Percentiles rank a stretch among this genome's conserved stretches.
Evolutionary conservation across 441 rosid genomes (phyloP).

Genomic region (Cnidoscolus chayamansa): DNA sequence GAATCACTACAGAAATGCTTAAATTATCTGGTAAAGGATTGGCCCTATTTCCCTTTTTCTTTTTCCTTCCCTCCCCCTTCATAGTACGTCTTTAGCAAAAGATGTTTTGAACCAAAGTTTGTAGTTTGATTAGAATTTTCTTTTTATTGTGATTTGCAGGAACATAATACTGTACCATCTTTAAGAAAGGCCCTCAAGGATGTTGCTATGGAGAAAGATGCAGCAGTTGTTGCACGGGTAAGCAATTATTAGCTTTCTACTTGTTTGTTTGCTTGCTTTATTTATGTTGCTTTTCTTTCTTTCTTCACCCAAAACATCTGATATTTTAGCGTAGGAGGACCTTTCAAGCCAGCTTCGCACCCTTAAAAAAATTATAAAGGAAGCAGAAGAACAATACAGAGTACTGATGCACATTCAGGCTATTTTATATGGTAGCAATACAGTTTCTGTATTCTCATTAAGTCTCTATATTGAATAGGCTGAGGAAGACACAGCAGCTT

Average conservation of each 20-base stretch:
- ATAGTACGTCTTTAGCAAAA: background rate
- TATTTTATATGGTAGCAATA: constrained; percentile 15
- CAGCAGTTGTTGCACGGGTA: constrained; percentile 94
- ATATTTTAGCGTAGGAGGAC: constrained; percentile 74
- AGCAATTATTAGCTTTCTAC: constrained; percentile 10
- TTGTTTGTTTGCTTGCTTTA: background rate
- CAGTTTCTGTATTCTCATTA: constrained; percentile 20
- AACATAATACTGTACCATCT: constrained; percentile 82
- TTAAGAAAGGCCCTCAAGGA: constrained; percentile 87
- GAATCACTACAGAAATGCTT: constrained; percentile 52
- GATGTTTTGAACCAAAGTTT: background rate
- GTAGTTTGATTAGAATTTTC: background rate
- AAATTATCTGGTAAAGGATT: constrained; percentile 55
- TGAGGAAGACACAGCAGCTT: constrained; percentile 93
- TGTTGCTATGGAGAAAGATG: constrained; percentile 98
- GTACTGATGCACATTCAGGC: constrained; percentile 39
- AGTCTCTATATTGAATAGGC: constrained; percentile 49
- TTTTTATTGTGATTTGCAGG: constrained; percentile 45
- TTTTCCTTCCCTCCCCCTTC: background rate
- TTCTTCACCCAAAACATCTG: constrained; percentile 25
- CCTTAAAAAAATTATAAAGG: constrained; percentile 75
- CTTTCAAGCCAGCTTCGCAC: constrained; percentile 88
- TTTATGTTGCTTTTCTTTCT: constrained; percentile 14
- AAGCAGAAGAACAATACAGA: constrained; percentile 90
- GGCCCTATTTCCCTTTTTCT: background rate